Evolutionary conservation across 106 monocot genomes (phyloP).

Genomic region (Platanthera zijinensis): DNA sequence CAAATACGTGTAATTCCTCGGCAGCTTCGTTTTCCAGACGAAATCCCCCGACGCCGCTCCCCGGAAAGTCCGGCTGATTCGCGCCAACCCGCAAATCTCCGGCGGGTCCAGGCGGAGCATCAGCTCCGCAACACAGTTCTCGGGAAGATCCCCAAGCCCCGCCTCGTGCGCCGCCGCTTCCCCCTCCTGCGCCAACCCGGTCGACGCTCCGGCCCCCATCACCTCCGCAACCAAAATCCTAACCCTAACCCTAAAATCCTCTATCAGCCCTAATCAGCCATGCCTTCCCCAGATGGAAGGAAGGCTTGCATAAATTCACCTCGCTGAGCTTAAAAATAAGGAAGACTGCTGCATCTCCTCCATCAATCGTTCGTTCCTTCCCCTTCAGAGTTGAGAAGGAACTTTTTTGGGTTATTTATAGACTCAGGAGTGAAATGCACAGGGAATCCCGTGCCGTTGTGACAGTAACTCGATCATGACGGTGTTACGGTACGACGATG

Average conservation of each 20-base stretch:
- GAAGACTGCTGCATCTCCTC: too few relatives aligned
- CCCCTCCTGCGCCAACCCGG: constrained; percentile 25
- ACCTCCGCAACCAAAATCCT: background rate
- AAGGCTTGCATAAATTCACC: too few relatives aligned
- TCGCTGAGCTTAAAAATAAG: too few relatives aligned
- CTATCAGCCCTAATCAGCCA: too few relatives aligned
- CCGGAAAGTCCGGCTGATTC: constrained; percentile 49
- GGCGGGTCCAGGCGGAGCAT: constrained; percentile 54
- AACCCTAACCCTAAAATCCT: background rate
- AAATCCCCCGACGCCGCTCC: constrained; percentile 50
- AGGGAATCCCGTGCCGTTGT: too few relatives aligned
- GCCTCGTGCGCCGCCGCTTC: constrained; percentile 13
- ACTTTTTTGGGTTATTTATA: too few relatives aligned
- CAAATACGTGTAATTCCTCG: constrained; percentile 54
- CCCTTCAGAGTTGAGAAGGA: too few relatives aligned
- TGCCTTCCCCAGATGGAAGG: too few relatives aligned
- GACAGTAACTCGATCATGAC: too few relatives aligned
- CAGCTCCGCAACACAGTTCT: constrained; percentile 71
- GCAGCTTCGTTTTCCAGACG: constrained; percentile 75
- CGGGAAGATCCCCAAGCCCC: constrained; percentile 59
- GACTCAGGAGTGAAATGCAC: too few relatives aligned
- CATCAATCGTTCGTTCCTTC: too few relatives aligned
- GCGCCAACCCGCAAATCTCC: constrained; percentile 63
- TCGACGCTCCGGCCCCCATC: constrained; percentile 48
- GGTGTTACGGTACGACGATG: too few relatives aligned